Conservation (phyloP, 179 eudicot species). For the Beta lomatogona region DNA sequence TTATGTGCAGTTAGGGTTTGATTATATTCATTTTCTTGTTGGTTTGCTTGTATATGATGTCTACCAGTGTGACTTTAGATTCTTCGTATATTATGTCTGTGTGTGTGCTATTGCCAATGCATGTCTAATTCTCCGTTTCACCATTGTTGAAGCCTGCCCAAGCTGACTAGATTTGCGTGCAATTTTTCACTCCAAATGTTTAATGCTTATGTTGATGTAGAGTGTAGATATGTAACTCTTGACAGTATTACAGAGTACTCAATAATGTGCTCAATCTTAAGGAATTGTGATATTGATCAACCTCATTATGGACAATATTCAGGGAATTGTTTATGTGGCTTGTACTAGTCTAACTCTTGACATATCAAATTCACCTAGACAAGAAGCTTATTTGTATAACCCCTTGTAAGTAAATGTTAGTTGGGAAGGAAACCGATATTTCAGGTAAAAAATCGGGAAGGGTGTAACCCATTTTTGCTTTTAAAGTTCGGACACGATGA, state of each 20-base stretch:
- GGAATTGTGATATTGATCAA: background rate
- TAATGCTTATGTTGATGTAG: background rate
- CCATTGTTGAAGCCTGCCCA: background rate
- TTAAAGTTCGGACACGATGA: background rate
- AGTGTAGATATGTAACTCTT: background rate
- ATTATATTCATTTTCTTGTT: background rate
- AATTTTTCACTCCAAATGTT: background rate
- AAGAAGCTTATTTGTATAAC: background rate
- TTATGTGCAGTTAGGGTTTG: background rate
- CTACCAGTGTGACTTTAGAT: background rate
- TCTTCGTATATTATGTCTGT: background rate
- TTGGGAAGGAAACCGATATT: background rate
- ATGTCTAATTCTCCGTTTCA: background rate
- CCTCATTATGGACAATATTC: background rate
- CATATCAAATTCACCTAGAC: background rate
- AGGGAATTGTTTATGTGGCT: background rate
- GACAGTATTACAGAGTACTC: background rate
- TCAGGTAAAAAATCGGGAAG: background rate
- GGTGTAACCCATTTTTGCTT: background rate
- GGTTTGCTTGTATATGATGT: background rate
- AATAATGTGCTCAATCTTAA: background rate
- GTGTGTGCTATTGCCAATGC: background rate
- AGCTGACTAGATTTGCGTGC: background rate
- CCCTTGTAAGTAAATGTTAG: background rate
- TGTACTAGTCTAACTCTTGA: background rate